Evolutionary conservation across 208 protist genomes (phyloP), one percentile per base, ranked within the genome.

Genomic region (Hexamita inflata): DNA sequence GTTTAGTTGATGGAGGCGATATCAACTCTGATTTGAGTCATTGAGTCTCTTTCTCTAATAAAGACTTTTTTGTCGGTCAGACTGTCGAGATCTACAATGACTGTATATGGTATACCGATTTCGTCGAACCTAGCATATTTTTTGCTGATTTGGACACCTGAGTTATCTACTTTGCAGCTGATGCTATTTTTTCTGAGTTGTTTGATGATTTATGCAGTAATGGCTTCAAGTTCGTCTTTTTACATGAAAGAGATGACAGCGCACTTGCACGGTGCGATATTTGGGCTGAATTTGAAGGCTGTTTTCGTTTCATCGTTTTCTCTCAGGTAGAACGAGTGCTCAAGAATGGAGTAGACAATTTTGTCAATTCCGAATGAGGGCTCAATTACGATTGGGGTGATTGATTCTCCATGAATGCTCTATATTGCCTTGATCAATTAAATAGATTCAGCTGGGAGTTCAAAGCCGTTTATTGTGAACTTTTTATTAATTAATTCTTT

Each of bases 321-420:
- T 89, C 94, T 88, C 0, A 91, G 84, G 82, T 86, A 95, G 84
- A 94, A 98, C 67, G 76, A 87, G 78, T 98, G 94, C 88, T 98
- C 94, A 15, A 98, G 83, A 58, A 98, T 64, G 74, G 85, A 85
- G 81, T 96, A 96, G 40, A 99, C 83, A 67, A 98, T 95, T 77
- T 95, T 88, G 68, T 94, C 93, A 30, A 98, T 85, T 76, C 96
- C 96, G 80, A 98, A 99, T n/a, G 95, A 98, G 29, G 96, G 96
- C 85, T 99, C 96, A 80, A 99, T 96, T 7, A 99, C 95, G 80
- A 84, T 87, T 34, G 96, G 96, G n/a, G 87, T 88, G 85, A 91
- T 95, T 28, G 9, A 66, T 32, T 76, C 73, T 28, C 73, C 73
- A 41, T 76, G 58, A 9, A 66, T n/a, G 9, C 38, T 62, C 57